Evolutionary conservation across 768 basidiomycete genomes (phyloP).

Genomic region (Psilocybe cyanescens): DNA sequence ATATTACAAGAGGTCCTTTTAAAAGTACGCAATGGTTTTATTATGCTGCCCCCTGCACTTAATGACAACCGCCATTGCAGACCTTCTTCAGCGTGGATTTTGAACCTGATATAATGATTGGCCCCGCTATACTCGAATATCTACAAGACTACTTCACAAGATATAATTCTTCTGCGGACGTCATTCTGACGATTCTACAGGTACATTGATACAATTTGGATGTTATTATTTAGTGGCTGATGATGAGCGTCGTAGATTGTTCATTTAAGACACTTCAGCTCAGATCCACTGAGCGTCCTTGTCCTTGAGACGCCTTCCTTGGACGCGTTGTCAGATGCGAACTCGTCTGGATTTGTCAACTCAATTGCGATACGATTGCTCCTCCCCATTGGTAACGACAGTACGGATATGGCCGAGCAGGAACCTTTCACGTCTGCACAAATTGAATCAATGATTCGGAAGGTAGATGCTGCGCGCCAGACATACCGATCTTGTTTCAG

Average conservation of each 20-base stretch:
- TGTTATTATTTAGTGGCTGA: neutral
- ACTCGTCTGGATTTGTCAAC: constrained; percentile 18
- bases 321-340: constrained; percentile 13
- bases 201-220: constrained; percentile 32
- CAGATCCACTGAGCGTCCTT: constrained; percentile 57
- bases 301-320: constrained; percentile 31
- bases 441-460: constrained; percentile 31
- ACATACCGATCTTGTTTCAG: constrained; percentile 15
- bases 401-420: constrained; percentile 4
- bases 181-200: constrained; percentile 62
- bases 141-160: constrained; percentile 61
- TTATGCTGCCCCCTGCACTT: neutral
- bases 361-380: constrained; percentile 11
- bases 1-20: constrained; percentile 59
- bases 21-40: constrained; percentile 42
- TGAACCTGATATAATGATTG: constrained; percentile 63
- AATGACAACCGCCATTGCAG: constrained; percentile 8
- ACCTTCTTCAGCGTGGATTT: constrained; percentile 67
- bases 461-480: constrained; percentile 40
- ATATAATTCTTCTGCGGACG: constrained; percentile 60
- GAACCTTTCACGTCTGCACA: constrained; percentile 31
- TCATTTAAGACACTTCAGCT: constrained; percentile 70
- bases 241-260: constrained; percentile 46
- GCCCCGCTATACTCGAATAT: constrained; percentile 58
- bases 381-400: neutral